Percentiles rank a stretch among this genome's conserved stretches.
Evolutionary conservation across 352 stramenopile genomes (phyloP).

Genomic region (Pythium aristosporum): DNA sequence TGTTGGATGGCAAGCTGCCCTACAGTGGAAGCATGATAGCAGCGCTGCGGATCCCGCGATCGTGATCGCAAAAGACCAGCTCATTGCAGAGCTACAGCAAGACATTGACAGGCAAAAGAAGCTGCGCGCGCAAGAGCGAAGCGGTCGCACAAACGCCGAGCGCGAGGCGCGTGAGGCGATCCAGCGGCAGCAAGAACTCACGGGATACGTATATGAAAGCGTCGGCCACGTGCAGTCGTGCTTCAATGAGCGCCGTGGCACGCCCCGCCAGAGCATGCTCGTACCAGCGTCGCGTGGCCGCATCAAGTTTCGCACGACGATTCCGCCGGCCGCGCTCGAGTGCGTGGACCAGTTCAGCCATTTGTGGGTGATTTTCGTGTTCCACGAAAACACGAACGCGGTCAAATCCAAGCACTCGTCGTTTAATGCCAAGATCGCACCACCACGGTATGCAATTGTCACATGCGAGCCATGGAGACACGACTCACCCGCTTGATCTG

Average conservation of each 20-base stretch:
- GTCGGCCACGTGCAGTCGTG: slow-evolving; percentile 81
- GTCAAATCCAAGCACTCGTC: slow-evolving; percentile 47
- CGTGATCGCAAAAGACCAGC: slow-evolving; percentile 28
- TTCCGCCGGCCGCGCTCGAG: slow-evolving; percentile 74
- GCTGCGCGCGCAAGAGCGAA: slow-evolving; percentile 70
- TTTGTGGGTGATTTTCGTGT: slow-evolving; percentile 90
- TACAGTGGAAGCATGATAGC: slow-evolving; percentile 3
- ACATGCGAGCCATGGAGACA: too few relatives aligned
- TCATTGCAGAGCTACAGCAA: slow-evolving; percentile 47
- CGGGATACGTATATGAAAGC: slow-evolving; percentile 69
- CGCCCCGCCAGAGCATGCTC: slow-evolving; percentile 75
- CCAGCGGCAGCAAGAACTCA: slow-evolving; percentile 55
- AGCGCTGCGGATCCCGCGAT: neutral
- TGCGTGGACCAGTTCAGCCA: slow-evolving; percentile 87
- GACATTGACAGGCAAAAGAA: slow-evolving; percentile 73
- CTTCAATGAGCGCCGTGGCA: slow-evolving; percentile 85
- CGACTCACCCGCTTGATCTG: too few relatives aligned
- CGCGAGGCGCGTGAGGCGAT: slow-evolving; percentile 61
- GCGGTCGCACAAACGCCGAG: slow-evolving; percentile 70
- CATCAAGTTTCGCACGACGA: slow-evolving; percentile 73
- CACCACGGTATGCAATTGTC: slow-evolving; percentile 56
- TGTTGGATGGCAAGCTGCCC: slow-evolving; percentile 19
- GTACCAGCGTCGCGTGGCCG: slow-evolving; percentile 62
- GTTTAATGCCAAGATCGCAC: slow-evolving; percentile 81
- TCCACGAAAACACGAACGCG: slow-evolving; percentile 90